These are phyloP conservation scores for Lasiosphaeria ovina DNA, from an alignment of 495 filamentous ascomycete species.

Conservation along the genomic window DNA sequence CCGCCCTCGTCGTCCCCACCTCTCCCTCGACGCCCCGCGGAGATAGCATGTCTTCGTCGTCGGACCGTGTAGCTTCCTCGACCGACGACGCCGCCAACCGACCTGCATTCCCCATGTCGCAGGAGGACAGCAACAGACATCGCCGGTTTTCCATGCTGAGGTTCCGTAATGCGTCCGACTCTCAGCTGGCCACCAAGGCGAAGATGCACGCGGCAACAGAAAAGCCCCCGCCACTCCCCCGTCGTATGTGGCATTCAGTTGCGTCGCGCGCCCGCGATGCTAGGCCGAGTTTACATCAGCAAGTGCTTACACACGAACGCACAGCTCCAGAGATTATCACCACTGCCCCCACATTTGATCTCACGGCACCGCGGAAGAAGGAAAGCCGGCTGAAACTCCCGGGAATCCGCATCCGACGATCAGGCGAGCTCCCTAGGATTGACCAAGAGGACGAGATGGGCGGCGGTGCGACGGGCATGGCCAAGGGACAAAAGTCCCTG, in stretches of 20 bases:
- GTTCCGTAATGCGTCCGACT: slow-evolving; percentile 90
- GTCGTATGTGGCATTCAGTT: slow-evolving; percentile 52
- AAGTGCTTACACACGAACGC: slow-evolving; percentile 22
- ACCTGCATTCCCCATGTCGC: slow-evolving; percentile 37
- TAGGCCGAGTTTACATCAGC: not conserved
- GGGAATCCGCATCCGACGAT: slow-evolving; percentile 38
- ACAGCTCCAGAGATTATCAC: slow-evolving; percentile 88
- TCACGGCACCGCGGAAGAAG: slow-evolving; percentile 47
- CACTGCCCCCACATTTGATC: slow-evolving; percentile 79
- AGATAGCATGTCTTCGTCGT: slow-evolving; percentile 21
- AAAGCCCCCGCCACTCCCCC: slow-evolving; percentile 67
- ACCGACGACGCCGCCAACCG: slow-evolving; percentile 35
- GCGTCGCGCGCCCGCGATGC: not conserved
- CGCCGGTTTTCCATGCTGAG: slow-evolving; percentile 87
- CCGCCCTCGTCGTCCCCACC: slow-evolving; percentile 14
- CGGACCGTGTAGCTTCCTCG: slow-evolving; percentile 23
- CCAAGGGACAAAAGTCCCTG: slow-evolving; percentile 38
- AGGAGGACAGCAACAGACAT: slow-evolving; percentile 51
- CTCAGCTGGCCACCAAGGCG: slow-evolving; percentile 76
- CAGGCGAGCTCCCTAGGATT: slow-evolving; percentile 41
- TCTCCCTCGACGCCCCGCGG: slow-evolving; percentile 24
- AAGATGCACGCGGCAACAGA: slow-evolving; percentile 64
- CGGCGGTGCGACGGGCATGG: slow-evolving; percentile 27
- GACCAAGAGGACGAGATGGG: slow-evolving; percentile 31
- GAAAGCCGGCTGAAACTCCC: slow-evolving; percentile 50